Evolutionary conservation across 192 early-diverging fungal species (phyloP).

Genomic region (Rhizophagus sp.): DNA sequence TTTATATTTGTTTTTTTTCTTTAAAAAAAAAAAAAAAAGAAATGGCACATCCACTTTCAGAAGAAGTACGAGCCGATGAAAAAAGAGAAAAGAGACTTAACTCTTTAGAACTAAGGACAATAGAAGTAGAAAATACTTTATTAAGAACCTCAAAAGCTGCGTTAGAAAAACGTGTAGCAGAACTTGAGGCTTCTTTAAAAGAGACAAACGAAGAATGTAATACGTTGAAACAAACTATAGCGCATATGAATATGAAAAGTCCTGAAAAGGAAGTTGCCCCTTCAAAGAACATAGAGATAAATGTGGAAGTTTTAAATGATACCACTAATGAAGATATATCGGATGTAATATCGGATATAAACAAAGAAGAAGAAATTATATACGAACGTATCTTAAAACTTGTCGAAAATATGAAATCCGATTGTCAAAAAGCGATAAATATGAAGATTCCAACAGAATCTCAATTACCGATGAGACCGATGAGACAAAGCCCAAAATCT

Average conservation of each 20-base stretch:
- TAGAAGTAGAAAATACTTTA: slow-evolving; percentile 25
- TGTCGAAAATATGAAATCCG: slow-evolving; percentile 25
- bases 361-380: slow-evolving; percentile 8
- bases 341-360: not conserved
- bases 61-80: not conserved
- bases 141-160: not conserved
- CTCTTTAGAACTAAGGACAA: slow-evolving; percentile 15
- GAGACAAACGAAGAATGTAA: slow-evolving; percentile 22
- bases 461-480: slow-evolving; percentile 7
- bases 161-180: slow-evolving; percentile 22
- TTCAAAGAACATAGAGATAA: not conserved
- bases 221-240: slow-evolving; percentile 9
- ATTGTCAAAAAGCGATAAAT: slow-evolving; percentile 25
- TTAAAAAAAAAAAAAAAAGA: not conserved
- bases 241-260: not conserved
- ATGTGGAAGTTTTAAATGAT: not conserved
- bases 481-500: not conserved
- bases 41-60: slow-evolving; percentile 20
- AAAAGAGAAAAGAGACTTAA: slow-evolving; percentile 24
- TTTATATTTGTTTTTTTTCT: too few species aligned
- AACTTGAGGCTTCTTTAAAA: slow-evolving; percentile 18
- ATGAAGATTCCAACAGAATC: slow-evolving; percentile 15
- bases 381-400: slow-evolving; percentile 27
- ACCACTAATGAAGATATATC: too few species aligned
- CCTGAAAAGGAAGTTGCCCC: not conserved